A percentile compares a stretch with the other conserved stretches of the same genome.
Conservation (phyloP, 805 yeast genomes). For the Saccharomycopsis javanensis region DNA sequence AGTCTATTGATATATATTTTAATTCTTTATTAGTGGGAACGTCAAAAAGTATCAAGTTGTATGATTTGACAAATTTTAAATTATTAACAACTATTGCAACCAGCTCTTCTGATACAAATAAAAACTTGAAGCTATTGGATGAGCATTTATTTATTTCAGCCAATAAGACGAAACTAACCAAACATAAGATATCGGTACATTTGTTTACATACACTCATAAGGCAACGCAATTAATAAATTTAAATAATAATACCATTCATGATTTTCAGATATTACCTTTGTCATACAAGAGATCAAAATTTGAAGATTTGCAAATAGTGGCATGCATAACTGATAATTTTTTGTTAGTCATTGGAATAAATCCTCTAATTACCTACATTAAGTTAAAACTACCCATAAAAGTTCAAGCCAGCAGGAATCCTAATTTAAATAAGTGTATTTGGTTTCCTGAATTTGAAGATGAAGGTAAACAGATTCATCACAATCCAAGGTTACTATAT, state of each 20-base stretch:
- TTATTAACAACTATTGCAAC: conserved; percentile 35
- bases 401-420: conserved; percentile 17
- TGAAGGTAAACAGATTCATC: conserved; percentile 28
- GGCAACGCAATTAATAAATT: neutral
- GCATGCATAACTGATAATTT: conserved; percentile 47
- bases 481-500: conserved; percentile 42
- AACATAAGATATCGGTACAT: neutral
- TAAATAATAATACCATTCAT: conserved; percentile 20
- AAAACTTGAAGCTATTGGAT: conserved; percentile 22
- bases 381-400: conserved; percentile 40
- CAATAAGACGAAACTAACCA: neutral
- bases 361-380: conserved; percentile 44
- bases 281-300: conserved; percentile 43
- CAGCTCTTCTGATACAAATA: conserved; percentile 37
- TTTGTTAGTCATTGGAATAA: conserved; percentile 44
- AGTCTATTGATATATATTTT: conserved; percentile 57
- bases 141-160: neutral
- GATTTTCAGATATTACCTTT: conserved; percentile 44
- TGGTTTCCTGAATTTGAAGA: conserved; percentile 50
- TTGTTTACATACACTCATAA: neutral
- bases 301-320: conserved; percentile 48
- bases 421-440: conserved; percentile 36
- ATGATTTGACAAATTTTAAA: conserved; percentile 42
- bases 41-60: conserved; percentile 51
- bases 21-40: conserved; percentile 46